Evolutionary conservation across 352 stramenopile genomes (phyloP), one percentile per base, ranked within the genome.

Genomic region (Saprolegnia parasitica): DNA sequence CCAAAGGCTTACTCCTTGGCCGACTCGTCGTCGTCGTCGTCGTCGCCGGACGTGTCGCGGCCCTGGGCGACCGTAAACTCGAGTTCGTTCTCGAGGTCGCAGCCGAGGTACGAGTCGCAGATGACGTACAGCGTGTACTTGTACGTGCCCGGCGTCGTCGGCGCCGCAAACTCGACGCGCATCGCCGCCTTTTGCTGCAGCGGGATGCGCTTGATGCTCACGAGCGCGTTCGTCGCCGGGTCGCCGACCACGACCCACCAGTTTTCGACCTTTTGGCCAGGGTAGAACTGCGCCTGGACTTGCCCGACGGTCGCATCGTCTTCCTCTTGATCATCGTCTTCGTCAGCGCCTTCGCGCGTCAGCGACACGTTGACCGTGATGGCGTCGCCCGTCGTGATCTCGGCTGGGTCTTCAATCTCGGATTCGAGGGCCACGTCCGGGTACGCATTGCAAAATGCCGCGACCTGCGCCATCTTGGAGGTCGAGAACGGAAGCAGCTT

Each of bases 221-320:
- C 76, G 46, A 99, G 78, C 55, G 86, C 86, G 77, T 99, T 99
- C 64, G 88, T 96, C 57, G 90, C 91, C 0, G 88, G 83, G 73
- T 99, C 95, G 40, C 96, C 97, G 24, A 99, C 76, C 37, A 99
- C 94, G 40, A 99, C 77, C 97, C 97, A 99, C 96, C 97, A 99
- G 67, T 91, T 97, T 80, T 99, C 97, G 21, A 85, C 92, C 77
- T 99, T 99, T 66, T 87, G 84, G n/a, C 81, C 76, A 1, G 87
- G 87, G 67, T 86, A 93, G 55, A 90, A 73, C 42, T 78, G 83
- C 20, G 87, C 81, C 46, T 92, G 84, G n/a, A 93, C 86, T 2
- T 90, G 68, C 0, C 87, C 86, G 13, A 91, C 58, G 37, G 10
- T 54, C 16, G 89, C 76, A 16, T 74, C 68, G 0, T 89, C 81